Base-by-base conservation (phyloP, 176 grass and related monocot genomes). In the Avena insularis region DNA sequence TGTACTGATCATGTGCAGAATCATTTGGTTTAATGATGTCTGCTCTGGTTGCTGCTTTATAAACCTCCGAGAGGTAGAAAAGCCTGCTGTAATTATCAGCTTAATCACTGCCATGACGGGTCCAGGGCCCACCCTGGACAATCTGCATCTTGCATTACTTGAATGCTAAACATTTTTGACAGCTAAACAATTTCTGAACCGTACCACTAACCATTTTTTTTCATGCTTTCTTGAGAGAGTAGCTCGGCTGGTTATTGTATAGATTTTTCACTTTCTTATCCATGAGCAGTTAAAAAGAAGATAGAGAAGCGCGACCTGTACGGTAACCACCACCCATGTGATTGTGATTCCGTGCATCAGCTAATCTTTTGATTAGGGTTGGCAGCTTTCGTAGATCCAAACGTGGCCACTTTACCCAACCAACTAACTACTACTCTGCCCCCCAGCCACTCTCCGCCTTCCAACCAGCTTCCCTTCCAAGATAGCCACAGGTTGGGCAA, bases 381-480 rank as follows among this genome's bases (percentile, higher is more conserved):
- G 64, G 31, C 68, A 38, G 68, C 8, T 48, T 15, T 66, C 46
- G 80, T 48, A 84, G 80, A 84, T 84, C 80, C 84, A 55, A 51
- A 14, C 68, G 65, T 64, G 56, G 35, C 65, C 55, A 55, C 85
- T 87, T 84, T 87, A 60, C 75, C 85, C 47, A 75, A 60, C 80
- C 83, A 82, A 77, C 87, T 19, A 80, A 43, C 40, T 6, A 43
- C 40, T 43, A 43, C 40, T 43, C 73, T 12, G 23, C 38, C 86
- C 17, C 4, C 61, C 47, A 56, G 7, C 77, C 27, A 68, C 48
- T 57, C 56, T 48, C 12, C 3, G 35, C n/a, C 68, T 75, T 50
- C 63, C 66, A 86, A 73, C 85, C 85, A 75, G 56, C 86, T 83
- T 88, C 86, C 86, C 33, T 77, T 61, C 59, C 62, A 88, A 51